Evolutionary conservation across 2,329 filamentous ascomycete species (phyloP).

Genomic region (Talaromyces verruculosus): DNA sequence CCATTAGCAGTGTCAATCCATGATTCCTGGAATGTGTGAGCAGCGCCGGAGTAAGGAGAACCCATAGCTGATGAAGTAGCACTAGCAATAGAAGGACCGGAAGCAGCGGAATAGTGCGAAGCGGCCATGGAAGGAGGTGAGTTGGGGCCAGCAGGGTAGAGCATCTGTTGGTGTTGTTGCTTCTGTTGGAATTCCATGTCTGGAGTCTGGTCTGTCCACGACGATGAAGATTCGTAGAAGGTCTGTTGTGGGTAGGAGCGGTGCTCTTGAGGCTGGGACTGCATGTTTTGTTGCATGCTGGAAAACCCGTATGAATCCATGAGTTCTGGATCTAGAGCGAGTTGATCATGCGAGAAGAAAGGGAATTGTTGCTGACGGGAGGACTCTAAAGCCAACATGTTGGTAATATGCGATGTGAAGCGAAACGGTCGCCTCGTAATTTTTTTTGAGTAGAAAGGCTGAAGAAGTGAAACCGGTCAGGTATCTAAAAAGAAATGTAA

Average conservation of each 20-base stretch:
- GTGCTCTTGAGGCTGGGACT: constrained; percentile 26
- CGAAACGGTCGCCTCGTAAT: constrained; percentile 1
- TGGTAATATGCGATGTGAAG: not conserved
- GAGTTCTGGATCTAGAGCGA: constrained; percentile 35
- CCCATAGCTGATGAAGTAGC: constrained; percentile 66
- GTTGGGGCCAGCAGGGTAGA: constrained; percentile 32
- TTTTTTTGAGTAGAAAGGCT: not conserved
- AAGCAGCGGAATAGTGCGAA: constrained; percentile 46
- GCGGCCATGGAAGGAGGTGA: constrained; percentile 37
- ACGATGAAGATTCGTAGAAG: constrained; percentile 32
- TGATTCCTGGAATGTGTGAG: constrained; percentile 59
- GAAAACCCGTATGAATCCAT: constrained; percentile 34
- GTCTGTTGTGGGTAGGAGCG: constrained; percentile 27
- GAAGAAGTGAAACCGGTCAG: constrained; percentile 10
- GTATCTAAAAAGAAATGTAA: not conserved
- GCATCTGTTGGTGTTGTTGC: constrained; percentile 21
- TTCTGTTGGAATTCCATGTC: constrained; percentile 28
- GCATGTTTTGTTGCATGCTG: constrained; percentile 28
- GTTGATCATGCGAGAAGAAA: constrained; percentile 31
- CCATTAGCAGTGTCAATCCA: constrained; percentile 57
- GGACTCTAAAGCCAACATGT: constrained; percentile 38
- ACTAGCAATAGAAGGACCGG: constrained; percentile 56
- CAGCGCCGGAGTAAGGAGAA: constrained; percentile 64
- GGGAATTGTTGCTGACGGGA: constrained; percentile 33
- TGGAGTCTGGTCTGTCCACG: constrained; percentile 29